A percentile compares a stretch with the other conserved stretches of the same genome.
phyloP scores from a whole-genome alignment of 2,329 filamentous ascomycete species.

The Penicillium italicum region DNA sequence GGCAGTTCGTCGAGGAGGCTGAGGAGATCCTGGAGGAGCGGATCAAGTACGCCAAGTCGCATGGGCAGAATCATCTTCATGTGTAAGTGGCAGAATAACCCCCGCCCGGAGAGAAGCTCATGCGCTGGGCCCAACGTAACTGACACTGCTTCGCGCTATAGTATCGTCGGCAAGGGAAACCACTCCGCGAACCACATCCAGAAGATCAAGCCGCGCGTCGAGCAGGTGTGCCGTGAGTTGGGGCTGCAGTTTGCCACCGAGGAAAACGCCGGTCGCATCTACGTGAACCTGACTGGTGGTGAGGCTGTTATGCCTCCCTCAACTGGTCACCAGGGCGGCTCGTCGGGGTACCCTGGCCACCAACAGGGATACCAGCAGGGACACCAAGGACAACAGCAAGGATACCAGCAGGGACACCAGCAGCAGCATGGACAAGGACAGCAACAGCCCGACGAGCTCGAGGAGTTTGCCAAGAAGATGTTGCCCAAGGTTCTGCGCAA shows the following conservation, averaged over 20 bases:
- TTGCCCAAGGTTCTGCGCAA: slow-evolving; percentile 60
- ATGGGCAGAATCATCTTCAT: slow-evolving; percentile 78
- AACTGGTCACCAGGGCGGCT: slow-evolving; percentile 34
- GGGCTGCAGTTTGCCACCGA: slow-evolving; percentile 81
- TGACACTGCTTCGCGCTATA: slow-evolving; percentile 21
- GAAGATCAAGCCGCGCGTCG: slow-evolving; percentile 93
- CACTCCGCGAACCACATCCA: slow-evolving; percentile 78
- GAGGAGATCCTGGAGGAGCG: slow-evolving; percentile 84
- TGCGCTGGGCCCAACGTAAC: not conserved
- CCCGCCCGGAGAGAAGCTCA: too few relatives aligned
- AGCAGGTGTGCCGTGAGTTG: slow-evolving; percentile 77
- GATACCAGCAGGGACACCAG: slow-evolving; percentile 39
- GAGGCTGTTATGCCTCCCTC: slow-evolving; percentile 49
- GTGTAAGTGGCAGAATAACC: slow-evolving; percentile 52
- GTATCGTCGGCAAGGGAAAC: slow-evolving; percentile 91
- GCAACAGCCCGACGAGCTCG: slow-evolving; percentile 55
- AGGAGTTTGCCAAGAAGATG: slow-evolving; percentile 58
- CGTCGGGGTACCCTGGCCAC: slow-evolving; percentile 32
- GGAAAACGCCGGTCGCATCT: slow-evolving; percentile 84
- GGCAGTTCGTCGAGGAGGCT: slow-evolving; percentile 90
- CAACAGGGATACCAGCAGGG: slow-evolving; percentile 37
- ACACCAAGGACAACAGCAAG: slow-evolving; percentile 39
- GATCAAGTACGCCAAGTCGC: slow-evolving; percentile 70
- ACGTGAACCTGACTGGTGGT: slow-evolving; percentile 77
- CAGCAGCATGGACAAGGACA: slow-evolving; percentile 46